Base-by-base conservation (phyloP, 2,329 filamentous ascomycete species). In the Penicillium palitans region DNA sequence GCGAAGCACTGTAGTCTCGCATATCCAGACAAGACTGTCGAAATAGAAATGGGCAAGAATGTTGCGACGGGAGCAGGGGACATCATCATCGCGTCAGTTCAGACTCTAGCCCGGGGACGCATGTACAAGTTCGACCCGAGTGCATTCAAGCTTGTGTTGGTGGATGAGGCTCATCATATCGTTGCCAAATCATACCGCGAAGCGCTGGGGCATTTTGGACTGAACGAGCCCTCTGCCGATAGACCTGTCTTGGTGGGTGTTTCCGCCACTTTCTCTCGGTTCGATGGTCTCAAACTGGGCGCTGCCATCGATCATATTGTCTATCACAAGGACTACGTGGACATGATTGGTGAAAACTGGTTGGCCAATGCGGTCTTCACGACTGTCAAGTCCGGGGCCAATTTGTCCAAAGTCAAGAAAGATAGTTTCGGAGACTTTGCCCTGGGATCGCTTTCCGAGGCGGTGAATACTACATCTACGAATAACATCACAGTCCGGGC, bases 131-230 rank as follows among this genome's bases (percentile, higher is more conserved):
- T 93, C 68, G 85, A 96, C 64, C 90, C 92, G 0, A 75, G 74
- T 0, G 80, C 79, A 8, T 98, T 93, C 80, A 99, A 99, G 76
- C 84, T 99, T 0, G 79, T 99, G 0, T 82, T 99, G 3, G 93
- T 99, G 4, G 95, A 99, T 64, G 95, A 99, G 76, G 95, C 93
- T 5, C 95, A 99, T 73, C 95, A 99, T 74, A 96, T 98, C 53
- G 93, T 97, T 45, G 90, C 95, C 0, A 82, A 85, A 2, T 86
- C 87, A 8, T 98, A 98, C 70, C 81, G 96, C 61, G 82, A 84
- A 42, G 83, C 87, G 0, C 79, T 99, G 48, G 79, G 83, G n/a
- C 86, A 98, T 73, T 96, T 99, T 72, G 85, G 87, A 0, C 82
- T 96, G 63, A 79, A 81, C 13, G 76, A 85, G 55, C 67, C 77